Evolutionary conservation across 352 stramenopile genomes (phyloP).

Genomic region (Globisporangium cederbergense): DNA sequence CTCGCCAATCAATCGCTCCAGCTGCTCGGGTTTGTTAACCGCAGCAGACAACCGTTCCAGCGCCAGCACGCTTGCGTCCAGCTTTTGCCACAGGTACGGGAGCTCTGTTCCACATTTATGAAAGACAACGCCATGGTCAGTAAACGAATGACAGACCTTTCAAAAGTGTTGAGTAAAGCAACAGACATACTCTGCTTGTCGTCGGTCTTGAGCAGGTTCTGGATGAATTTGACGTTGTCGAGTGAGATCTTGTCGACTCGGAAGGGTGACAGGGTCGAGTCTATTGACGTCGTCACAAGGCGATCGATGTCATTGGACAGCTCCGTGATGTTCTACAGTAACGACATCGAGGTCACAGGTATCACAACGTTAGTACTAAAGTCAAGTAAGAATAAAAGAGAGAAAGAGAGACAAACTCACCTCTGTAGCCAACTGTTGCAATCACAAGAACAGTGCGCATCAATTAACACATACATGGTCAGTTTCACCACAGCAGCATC

Average conservation of each 20-base stretch:
- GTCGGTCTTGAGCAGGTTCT: conserved; percentile 52
- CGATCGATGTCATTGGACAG: conserved; percentile 48
- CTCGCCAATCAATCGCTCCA: conserved; percentile 49
- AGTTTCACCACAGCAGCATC: background rate
- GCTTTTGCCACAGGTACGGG: conserved; percentile 55
- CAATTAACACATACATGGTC: background rate
- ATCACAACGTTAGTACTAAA: background rate
- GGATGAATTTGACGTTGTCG: conserved; percentile 51
- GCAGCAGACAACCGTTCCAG: conserved; percentile 42
- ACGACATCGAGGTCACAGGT: background rate
- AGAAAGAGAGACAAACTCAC: conserved; percentile 2
- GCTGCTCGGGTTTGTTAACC: conserved; percentile 57
- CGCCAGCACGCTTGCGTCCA: conserved; percentile 44
- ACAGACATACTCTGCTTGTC: conserved; percentile 22
- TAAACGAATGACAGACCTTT: background rate
- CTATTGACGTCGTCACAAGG: conserved; percentile 47
- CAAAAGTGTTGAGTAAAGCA: background rate
- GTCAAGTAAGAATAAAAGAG: background rate
- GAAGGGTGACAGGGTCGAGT: conserved; percentile 51
- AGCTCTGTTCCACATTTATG: background rate
- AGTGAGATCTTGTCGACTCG: conserved; percentile 51
- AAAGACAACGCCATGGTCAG: background rate
- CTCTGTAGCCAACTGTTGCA: conserved; percentile 32
- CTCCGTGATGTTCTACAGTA: conserved; percentile 40
- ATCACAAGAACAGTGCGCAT: background rate